Evolutionary conservation across 768 basidiomycete genomes (phyloP), one percentile per base, ranked within the genome.

Genomic region (Neoboletus brunneissimus): DNA sequence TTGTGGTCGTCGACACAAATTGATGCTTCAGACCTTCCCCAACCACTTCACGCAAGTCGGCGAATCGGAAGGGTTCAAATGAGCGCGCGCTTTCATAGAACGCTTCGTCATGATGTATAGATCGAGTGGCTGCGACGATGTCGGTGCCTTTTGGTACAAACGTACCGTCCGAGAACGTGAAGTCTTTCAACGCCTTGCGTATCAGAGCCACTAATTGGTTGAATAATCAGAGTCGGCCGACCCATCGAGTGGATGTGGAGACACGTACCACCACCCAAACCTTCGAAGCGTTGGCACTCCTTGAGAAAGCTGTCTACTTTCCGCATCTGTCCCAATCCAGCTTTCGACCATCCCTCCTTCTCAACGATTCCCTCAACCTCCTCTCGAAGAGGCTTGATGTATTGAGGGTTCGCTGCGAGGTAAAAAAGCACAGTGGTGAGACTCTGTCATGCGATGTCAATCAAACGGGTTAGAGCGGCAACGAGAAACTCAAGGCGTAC

Each of bases 121-220:
- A 61, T 35, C 51, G 57, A 2, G 57, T 25, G 0, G 72, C 52
- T 2, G 60, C 61, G 0, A 63, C 43, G 8, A 77, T 16, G 11
- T 49, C 48, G 5, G 68, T 67, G 22, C 73, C 77, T 23, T 68
- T 62, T 0, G 75, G 77, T 35, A 76, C 48, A 29, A 69, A 57
- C 1, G 75, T 75, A 3, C 76, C 77, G 40, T 77, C 74, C 0
- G 72, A 74, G 56, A 77, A 70, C 1, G 69, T 73, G 56, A 68
- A 61, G 32, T 73, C 66, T 42, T 67, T 68, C 31, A 69, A 27
- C 0, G 72, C 72, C 52, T 60, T 70, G 35, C 78, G 74, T 10
- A 47, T 48, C 57, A 78, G 46, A 56, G 57, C 47, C 41, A 69
- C 72, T 71, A 4, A 16, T 23, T 10, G 53, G 57, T 45, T 15